Conservation (phyloP, 768 basidiomycete species). For the Naganishia vaughanmartiniae region DNA sequence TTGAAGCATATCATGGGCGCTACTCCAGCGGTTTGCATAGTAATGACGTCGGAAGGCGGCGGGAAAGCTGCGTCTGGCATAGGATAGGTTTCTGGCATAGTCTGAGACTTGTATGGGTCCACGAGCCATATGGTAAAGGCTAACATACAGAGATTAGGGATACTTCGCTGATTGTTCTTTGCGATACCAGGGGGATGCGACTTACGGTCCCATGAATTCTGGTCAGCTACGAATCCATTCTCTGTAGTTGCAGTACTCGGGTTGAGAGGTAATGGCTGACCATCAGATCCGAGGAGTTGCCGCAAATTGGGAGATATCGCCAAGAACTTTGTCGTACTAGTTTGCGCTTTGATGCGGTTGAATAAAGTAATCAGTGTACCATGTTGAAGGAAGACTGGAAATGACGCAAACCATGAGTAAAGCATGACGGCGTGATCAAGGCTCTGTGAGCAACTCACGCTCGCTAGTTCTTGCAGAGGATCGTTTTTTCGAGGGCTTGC, state of each 20-base stretch:
- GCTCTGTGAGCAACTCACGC: constrained; percentile 58
- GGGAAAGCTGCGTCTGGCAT: constrained; percentile 64
- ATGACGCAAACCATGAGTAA: neutral
- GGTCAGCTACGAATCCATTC: constrained; percentile 54
- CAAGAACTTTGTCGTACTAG: constrained; percentile 91
- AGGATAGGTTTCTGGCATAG: constrained; percentile 67
- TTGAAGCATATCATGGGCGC: constrained; percentile 94
- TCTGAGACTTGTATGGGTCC: constrained; percentile 73
- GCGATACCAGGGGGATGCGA: neutral
- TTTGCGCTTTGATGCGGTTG: constrained; percentile 92
- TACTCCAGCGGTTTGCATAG: constrained; percentile 71
- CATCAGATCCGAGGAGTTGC: constrained; percentile 90
- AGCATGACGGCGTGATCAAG: neutral
- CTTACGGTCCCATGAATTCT: constrained; percentile 46
- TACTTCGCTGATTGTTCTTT: neutral
- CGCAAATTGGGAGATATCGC: constrained; percentile 91
- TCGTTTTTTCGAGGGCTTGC: constrained; percentile 95
- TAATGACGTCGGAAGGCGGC: constrained; percentile 83
- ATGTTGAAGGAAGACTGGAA: constrained; percentile 85
- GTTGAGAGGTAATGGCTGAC: constrained; percentile 78
- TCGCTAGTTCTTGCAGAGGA: constrained; percentile 90
- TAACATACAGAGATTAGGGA: neutral
- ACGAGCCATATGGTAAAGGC: constrained; percentile 96
- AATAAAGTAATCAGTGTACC: constrained; percentile 92
- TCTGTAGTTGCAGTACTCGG: constrained; percentile 66